Evolutionary conservation across 2,329 filamentous ascomycete genomes (phyloP), one percentile per base, ranked within the genome.

Genomic region (Clarireedia monteithiana): DNA sequence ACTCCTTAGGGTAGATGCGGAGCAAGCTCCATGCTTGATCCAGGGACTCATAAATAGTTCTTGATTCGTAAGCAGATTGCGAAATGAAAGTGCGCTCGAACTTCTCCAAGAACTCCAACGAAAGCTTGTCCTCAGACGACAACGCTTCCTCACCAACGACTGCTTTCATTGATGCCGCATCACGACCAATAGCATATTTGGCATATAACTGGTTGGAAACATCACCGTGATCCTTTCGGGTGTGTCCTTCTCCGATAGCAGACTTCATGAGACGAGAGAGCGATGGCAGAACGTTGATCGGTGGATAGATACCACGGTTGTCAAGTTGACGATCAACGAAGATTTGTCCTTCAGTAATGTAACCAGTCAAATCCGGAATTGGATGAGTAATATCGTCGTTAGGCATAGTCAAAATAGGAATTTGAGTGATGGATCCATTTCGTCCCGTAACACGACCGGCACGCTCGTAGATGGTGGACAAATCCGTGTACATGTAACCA

Each of bases 401-500:
- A 69, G 94, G 94, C 94, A 99, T 99, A 65, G 94, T 96, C 75
- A 99, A 74, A 72, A 99, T 99, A 59, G 94, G 94, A 68, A 99
- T 96, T 77, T 99, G 94, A 20, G 95, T 99, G 68, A 99, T 99
- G 67, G 94, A 99, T 59, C 95, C 94, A 69, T 97, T 96, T 67
- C 95, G 89, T 66, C 95, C 95, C 69, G 90, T 80, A 50, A 99
- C 94, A 88, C 94, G 94, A 70, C 94, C 94, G 66, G 94, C 94
- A 77, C 94, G 91, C 77, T 99, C 94, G 80, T 99, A 99, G 68
- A 99, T 96, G 70, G 94, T 99, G 58, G 94, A 96, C 85, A 99
- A 88, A 84, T 99, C 95, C 66, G 94, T 99, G 81, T 99, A 99
- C 94, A 99, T 99, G 82, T 99, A 99, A 89, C 94, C 94, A 53